These are phyloP conservation scores for Fraxinus latifolia DNA, from an alignment of 305 asterid species.

Conservation along the genomic window DNA sequence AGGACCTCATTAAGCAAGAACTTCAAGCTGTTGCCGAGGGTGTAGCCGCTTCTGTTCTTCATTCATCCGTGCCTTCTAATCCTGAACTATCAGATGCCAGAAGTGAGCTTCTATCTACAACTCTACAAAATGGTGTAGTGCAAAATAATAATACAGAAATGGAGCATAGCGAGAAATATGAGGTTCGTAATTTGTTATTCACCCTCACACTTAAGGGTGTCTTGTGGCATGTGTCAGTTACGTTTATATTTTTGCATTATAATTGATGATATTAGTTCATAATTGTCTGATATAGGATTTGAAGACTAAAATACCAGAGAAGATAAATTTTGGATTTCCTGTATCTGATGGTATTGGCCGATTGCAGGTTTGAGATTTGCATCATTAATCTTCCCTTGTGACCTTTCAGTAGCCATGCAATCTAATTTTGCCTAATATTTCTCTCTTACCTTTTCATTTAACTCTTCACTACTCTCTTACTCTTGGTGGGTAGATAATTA, in stretches of 20 bases:
- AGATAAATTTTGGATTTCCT: slow-evolving; percentile 67
- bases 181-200: slow-evolving; percentile 43
- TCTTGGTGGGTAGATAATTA: slow-evolving; percentile 55
- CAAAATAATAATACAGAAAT: slow-evolving; percentile 44
- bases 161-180: slow-evolving; percentile 49
- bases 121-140: slow-evolving; percentile 41
- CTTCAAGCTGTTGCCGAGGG: slow-evolving; percentile 96
- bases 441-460: not conserved
- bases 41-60: slow-evolving; percentile 88
- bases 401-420: slow-evolving; percentile 3
- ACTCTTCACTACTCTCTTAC: slow-evolving; percentile 7
- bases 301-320: slow-evolving; percentile 53
- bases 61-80: slow-evolving; percentile 50
- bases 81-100: slow-evolving; percentile 41
- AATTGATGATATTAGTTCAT: slow-evolving; percentile 13
- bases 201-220: not conserved
- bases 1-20: slow-evolving; percentile 81
- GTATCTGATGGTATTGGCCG: slow-evolving; percentile 67
- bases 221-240: not conserved
- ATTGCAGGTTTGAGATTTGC: slow-evolving; percentile 58
- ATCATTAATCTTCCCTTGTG: slow-evolving; percentile 13
- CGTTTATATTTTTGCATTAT: slow-evolving; percentile 6
- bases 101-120: slow-evolving; percentile 42
- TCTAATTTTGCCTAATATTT: not conserved
- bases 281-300: slow-evolving; percentile 50